Conservation (phyloP, 805 yeast species). For the Spathaspora sp. region DNA sequence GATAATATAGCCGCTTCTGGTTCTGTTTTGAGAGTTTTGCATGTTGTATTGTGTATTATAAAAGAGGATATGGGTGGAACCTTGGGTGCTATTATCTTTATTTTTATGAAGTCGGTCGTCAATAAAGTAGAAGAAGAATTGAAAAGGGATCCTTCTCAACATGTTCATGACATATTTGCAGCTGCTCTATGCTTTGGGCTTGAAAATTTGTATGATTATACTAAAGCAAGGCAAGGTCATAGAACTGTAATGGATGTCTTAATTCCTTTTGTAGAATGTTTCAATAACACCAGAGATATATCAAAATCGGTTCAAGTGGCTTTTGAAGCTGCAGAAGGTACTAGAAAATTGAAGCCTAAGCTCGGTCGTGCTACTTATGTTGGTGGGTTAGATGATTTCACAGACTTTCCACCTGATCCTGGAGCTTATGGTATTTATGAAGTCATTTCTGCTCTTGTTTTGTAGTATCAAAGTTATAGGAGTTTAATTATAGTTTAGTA, state of each 20-base stretch:
- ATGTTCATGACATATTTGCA: conserved; percentile 14
- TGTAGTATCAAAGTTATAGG: neutral
- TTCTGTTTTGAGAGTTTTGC: conserved; percentile 19
- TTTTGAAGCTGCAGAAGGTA: conserved; percentile 29
- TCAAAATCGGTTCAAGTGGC: conserved; percentile 22
- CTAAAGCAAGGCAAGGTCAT: conserved; percentile 36
- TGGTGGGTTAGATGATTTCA: conserved; percentile 22
- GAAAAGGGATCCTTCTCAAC: conserved; percentile 6
- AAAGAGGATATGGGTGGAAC: conserved; percentile 40
- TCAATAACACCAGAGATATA: conserved; percentile 16
- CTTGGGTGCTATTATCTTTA: conserved; percentile 32
- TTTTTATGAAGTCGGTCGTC: conserved; percentile 23
- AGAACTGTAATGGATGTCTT: conserved; percentile 39
- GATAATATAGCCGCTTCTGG: conserved; percentile 19
- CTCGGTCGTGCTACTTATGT: conserved; percentile 38
- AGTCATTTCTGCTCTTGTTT: conserved; percentile 21
- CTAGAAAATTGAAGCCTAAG: conserved; percentile 28
- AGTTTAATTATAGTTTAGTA: neutral
- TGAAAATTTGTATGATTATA: conserved; percentile 24
- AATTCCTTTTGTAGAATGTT: conserved; percentile 29
- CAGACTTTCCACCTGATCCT: conserved; percentile 36
- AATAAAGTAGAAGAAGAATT: conserved; percentile 14
- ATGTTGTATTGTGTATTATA: conserved; percentile 21
- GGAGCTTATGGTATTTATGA: conserved; percentile 39
- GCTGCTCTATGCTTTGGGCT: conserved; percentile 20